Evolutionary conservation across 805 yeast species (phyloP), one percentile per base, ranked within the genome.

Genomic region (baker's yeast (Saccharomyces cerevisiae)): DNA sequence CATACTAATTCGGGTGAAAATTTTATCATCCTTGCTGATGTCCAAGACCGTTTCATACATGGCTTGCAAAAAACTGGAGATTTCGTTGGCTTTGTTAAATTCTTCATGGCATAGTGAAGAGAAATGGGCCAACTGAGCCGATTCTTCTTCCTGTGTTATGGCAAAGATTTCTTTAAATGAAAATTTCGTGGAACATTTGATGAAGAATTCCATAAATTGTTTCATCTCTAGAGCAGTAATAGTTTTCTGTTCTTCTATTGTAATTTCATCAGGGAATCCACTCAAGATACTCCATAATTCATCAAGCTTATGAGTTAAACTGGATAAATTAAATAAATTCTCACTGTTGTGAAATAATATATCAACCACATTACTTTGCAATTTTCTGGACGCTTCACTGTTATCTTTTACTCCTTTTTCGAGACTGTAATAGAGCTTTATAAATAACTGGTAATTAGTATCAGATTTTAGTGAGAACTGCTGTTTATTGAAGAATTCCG

Each of bases 121-220:
- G 46, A 63, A 67, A 53, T 59, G 65, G 2, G 63, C 60, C 14
- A 52, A 48, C 55, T 68, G 72, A 17, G 58, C 60, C 6, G 56
- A 32, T 41, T 59, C 59, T 17, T 58, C 60, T 47, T 61, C 65
- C 46, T 60, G 51, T 0, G 62, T 50, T 5, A 68, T 59, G 10
- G 56, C 51, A 50, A 60, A 55, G 2, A 69, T 41, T 21, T 62
- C 66, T 46, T 56, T 55, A 4, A 67, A 51, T 24, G 56, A 56
- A 32, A 54, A 61, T n/a, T 53, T 56, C 3, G 47, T 51, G 43
- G 60, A 50, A 27, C 47, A 30, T 1, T 48, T 41, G 6, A 59
- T 52, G 53, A 67, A 62, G 41, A 48, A 51, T 24, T 56, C 48
- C n/a, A 59, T 24, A 48, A 60, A 67, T 14, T 46, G 24, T 26